Percentiles rank a stretch among this genome's conserved stretches.
Conservation (phyloP, 768 basidiomycete species). For the Hypsizygus marmoreus region DNA sequence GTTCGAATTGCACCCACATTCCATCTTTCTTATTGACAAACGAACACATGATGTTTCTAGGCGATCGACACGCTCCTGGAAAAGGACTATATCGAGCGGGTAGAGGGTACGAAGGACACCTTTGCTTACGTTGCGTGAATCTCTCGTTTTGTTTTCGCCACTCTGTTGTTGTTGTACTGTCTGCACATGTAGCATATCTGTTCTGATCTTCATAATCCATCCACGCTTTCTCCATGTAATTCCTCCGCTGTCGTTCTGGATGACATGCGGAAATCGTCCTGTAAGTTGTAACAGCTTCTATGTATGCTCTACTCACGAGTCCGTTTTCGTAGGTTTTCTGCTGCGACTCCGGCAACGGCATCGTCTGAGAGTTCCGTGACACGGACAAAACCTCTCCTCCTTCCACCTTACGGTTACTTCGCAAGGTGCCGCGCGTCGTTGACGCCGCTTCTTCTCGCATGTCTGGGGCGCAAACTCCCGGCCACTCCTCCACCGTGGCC, state of each 20-base stretch:
- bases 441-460: slow-evolving; percentile 1
- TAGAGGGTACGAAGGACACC: slow-evolving; percentile 88
- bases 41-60: slow-evolving; percentile 38
- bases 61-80: slow-evolving; percentile 91
- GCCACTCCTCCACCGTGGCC: background rate
- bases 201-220: slow-evolving; percentile 7
- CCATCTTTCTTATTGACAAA: slow-evolving; percentile 1
- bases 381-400: too few relatives aligned
- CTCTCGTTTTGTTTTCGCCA: slow-evolving; percentile 5
- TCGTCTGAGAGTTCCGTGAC: too few relatives aligned
- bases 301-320: too few relatives aligned
- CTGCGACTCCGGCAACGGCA: too few relatives aligned
- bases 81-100: slow-evolving; percentile 97
- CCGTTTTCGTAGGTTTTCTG: too few relatives aligned
- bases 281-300: too few relatives aligned
- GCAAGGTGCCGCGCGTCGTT: too few relatives aligned
- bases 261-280: background rate
- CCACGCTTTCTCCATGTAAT: background rate
- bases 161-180: slow-evolving; percentile 8
- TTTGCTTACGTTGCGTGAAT: slow-evolving; percentile 75
- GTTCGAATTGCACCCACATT: slow-evolving; percentile 36
- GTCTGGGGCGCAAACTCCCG: background rate
- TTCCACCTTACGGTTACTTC: too few relatives aligned
- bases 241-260: background rate
- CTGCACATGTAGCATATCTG: slow-evolving; percentile 50